A percentile compares a stretch with the other conserved stretches of the same genome.
These are phyloP conservation scores for Cladophialophora carrionii DNA, from an alignment of 2,329 filamentous ascomycete species.

Conservation along the genomic window DNA sequence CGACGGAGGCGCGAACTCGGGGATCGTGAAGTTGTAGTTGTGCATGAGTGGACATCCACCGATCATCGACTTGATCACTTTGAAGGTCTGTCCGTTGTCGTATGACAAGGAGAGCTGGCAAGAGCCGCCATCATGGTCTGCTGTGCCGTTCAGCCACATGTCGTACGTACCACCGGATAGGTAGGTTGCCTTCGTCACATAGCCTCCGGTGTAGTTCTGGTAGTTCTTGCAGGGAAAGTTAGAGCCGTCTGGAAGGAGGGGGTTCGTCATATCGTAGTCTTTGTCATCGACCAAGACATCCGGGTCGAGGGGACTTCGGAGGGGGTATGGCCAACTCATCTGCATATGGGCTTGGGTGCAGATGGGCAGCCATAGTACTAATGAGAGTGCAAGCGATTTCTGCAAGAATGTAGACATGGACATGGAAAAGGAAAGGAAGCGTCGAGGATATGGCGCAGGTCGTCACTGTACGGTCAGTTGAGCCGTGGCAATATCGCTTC, in stretches of 20 bases:
- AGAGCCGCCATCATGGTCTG: conserved; percentile 69
- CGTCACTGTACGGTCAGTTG: not conserved
- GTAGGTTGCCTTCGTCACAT: conserved; percentile 63
- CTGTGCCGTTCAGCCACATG: conserved; percentile 66
- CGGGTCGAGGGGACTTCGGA: conserved; percentile 57
- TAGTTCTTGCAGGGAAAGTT: conserved; percentile 80
- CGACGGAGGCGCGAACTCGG: conserved; percentile 60
- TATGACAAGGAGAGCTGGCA: conserved; percentile 77
- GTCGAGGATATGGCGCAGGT: not conserved
- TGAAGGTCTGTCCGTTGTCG: conserved; percentile 71
- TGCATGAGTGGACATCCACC: conserved; percentile 59
- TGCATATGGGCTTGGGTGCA: conserved; percentile 55
- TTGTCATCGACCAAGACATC: conserved; percentile 50
- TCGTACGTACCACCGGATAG: conserved; percentile 64
- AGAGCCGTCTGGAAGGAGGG: conserved; percentile 62
- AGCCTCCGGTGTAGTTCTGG: conserved; percentile 49
- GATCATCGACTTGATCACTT: conserved; percentile 66
- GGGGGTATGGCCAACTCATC: conserved; percentile 58
- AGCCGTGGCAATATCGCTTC: not conserved
- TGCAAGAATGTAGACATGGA: conserved; percentile 22
- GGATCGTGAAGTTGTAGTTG: conserved; percentile 68
- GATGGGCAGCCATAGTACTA: conserved; percentile 30
- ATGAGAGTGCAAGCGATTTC: conserved; percentile 22
- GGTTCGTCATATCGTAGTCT: conserved; percentile 74
- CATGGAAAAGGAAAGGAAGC: not conserved